Evolutionary conservation across 164 flowering plant genomes (phyloP), one percentile per base, ranked within the genome.

Genomic region (Annona squamosa): DNA sequence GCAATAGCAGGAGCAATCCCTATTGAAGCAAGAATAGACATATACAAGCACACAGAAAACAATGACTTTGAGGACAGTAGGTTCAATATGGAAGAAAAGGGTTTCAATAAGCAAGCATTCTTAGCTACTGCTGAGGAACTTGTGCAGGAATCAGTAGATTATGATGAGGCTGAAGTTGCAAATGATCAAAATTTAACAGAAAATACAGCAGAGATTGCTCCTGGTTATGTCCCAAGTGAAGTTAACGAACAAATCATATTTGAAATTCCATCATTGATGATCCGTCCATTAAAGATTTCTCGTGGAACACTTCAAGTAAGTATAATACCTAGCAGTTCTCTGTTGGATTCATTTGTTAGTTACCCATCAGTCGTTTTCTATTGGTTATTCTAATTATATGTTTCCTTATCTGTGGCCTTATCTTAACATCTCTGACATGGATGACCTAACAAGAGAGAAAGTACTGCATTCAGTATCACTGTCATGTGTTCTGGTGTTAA

Each of bases 291-390:
- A 66, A 88, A 82, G 76, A 88, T 93, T 78, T 71, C 87, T 37
- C 84, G 74, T 59, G 99, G 99, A 83, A 93, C 91, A 68, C 92
- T 93, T 71, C 99, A 96, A 81, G 99, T 90, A 86, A 83, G 92
- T 85, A 66, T 10, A 13, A 42, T 43, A 66, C 17, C 17, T 41
- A 66, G 4, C 12, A 41, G 66, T 63, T 19, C 41, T 63, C 18
- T 2, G 44, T 13, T 42, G 43, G 42, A 16, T 42, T 65, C 47
- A 65, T 65, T 65, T 43, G n/a, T 43, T 46, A 66, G 42, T 66
- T 42, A 4, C 26, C 45, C 68, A 4, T 66, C 1, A 12, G 17
- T 66, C 46, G 13, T 46, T 7, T 41, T 66, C 6, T 66, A 52
- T 16, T 52, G 59, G 10, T 52, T 6, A 52, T 52, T 52, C 13